Evolutionary conservation across 306 rosid species (phyloP), one percentile per base, ranked within the genome.

Genomic region (Trifolium dubium): DNA sequence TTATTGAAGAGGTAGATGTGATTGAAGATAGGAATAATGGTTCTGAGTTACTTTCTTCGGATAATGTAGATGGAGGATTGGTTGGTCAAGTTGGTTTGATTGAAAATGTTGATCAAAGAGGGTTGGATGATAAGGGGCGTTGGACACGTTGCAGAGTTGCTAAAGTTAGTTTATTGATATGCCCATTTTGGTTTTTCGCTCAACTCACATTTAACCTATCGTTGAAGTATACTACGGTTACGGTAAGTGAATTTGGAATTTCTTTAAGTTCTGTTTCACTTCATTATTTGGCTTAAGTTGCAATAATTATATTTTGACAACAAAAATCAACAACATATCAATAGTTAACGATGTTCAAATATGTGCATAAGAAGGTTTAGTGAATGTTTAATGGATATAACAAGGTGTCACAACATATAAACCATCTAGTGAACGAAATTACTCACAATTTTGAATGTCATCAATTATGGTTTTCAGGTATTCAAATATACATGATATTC

Each of bases 161-260:
- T 6, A 94, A 86, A 92, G 93, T 90, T 88, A 89, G 99, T 82
- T 70, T 94, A 4, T 81, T 89, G 85, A 86, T 94, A 58, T 87
- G 92, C 74, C 97, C 99, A 3, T 86, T 94, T 75, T 94, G 99
- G 99, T 94, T 94, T 82, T 65, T 91, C 0, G 99, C 99, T 4
- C 99, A 94, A 60, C 97, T 94, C 83, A 84, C 86, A 29, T 94
- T 94, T 82, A 94, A 92, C 76, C 72, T 94, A 41, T 94, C 99
- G 8, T 79, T 94, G 88, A 89, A 92, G 90, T 94, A 92, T 75
- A 94, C 99, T 49, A 92, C 96, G 4, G 99, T 94, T 53, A 92
- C 99, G 5, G 99, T 94, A 82, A 86, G 88, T 53, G 47, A 65
- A 34, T 68, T 15, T 31, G 3, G 8, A 50, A 6, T n/a, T 6